These are phyloP conservation scores for Syzygium aqueum DNA, from an alignment of 345 rosid species.

Conservation along the genomic window DNA sequence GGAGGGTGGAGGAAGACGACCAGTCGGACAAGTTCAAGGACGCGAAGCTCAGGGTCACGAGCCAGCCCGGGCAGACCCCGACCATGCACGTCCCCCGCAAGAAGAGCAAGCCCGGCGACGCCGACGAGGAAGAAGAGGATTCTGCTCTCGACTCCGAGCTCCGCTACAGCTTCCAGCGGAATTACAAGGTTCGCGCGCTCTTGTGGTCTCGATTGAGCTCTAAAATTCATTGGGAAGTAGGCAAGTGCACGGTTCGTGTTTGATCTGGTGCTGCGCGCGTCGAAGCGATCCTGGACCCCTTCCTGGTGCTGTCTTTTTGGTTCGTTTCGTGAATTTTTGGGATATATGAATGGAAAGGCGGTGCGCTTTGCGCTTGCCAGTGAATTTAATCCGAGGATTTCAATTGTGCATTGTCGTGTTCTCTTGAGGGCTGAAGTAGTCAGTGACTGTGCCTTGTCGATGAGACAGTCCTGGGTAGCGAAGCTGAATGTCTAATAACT, in stretches of 20 bases:
- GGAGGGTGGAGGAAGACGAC: conserved; percentile 69
- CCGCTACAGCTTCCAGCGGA: conserved; percentile 96
- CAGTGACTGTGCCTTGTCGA: not conserved
- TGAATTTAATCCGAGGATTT: not conserved
- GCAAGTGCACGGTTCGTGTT: not conserved
- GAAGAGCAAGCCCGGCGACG: conserved; percentile 15
- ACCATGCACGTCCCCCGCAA: conserved; percentile 76
- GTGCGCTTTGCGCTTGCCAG: not conserved
- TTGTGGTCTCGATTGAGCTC: not conserved
- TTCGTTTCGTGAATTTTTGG: not conserved
- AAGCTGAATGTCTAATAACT: not conserved
- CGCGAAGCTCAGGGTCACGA: conserved; percentile 77
- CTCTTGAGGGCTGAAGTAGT: not conserved
- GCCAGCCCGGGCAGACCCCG: conserved; percentile 55
- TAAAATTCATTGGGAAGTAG: not conserved
- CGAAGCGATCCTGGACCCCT: not conserved
- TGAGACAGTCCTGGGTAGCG: not conserved
- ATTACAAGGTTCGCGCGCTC: conserved; percentile 42
- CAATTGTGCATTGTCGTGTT: not conserved
- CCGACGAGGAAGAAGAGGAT: conserved; percentile 28
- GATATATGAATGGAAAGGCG: not conserved
- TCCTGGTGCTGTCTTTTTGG: not conserved
- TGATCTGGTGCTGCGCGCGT: not conserved
- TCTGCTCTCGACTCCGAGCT: conserved; percentile 87
- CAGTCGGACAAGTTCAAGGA: conserved; percentile 51